Base-by-base conservation (phyloP, 2,329 filamentous ascomycete species). In the Talaromyces verruculosus region DNA sequence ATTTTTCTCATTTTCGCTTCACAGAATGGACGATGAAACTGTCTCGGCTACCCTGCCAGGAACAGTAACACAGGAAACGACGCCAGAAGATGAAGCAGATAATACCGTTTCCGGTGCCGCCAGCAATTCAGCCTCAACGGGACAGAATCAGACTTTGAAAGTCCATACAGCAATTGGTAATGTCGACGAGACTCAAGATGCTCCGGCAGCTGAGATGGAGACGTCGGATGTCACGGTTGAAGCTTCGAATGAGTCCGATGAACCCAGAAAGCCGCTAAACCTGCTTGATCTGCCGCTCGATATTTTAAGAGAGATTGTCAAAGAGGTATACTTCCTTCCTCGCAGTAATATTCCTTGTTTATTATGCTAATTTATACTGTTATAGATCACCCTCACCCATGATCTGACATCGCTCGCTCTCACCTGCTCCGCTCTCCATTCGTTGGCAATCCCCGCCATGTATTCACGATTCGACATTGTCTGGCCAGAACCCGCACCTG, bases 381-480 rank as follows among this genome's bases (percentile, higher is more conserved):
- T 10, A 53, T 13, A 92, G 90, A 85, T 93, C 63, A 91, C 89
- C 3, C 89, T 93, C 74, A 92, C 90, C 5, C 94, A 93, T 76
- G 91, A 95, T 76, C 83, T 95, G 67, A 92, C 90, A 0, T 88
- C 91, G 15, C 84, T 95, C 47, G 91, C 91, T 15, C 83, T 92
- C 67, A 90, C 91, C 51, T 91, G 92, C 78, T 92, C 91, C 15
- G 88, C 89, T 33, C 84, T 96, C 13, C 90, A 95, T 78, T 83
- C 84, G 51, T 84, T 95, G 64, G 87, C 90, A 0, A 88, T 92
- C 28, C 91, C 91, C 19, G 87, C 89, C 71, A 92, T 95, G 69
- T 95, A 95, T 79, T 90, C 90, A 19, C 87, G 90, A 67, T 95
- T 95, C 77, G 91, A 95, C 74, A 95, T 95, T 69, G 90, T 94